Conservation (phyloP, 352 stramenopile genomes). For the Aphanomyces invadans region DNA sequence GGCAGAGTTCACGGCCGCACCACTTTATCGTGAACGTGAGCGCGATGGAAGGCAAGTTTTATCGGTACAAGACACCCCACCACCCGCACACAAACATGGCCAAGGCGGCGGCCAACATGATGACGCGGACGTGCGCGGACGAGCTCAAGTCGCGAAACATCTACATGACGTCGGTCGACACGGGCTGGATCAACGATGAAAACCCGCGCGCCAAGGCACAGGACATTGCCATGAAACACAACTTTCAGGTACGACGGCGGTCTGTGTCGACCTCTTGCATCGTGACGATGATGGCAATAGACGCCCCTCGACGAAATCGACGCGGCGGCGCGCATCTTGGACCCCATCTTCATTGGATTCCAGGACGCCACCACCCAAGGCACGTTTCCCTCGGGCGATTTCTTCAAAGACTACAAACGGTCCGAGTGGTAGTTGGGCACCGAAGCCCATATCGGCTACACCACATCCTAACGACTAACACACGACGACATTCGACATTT, state of each 20-base stretch:
- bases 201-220: slow-evolving; percentile 88
- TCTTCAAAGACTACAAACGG: slow-evolving; percentile 68
- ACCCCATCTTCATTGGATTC: slow-evolving; percentile 85
- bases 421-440: slow-evolving; percentile 43
- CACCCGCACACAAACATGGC: slow-evolving; percentile 98
- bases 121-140: slow-evolving; percentile 87
- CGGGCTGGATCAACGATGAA: slow-evolving; percentile 96
- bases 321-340: slow-evolving; percentile 88
- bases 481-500: too few species aligned
- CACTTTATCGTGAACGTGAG: slow-evolving; percentile 93
- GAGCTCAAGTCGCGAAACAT: slow-evolving; percentile 84
- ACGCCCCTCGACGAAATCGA: slow-evolving; percentile 95
- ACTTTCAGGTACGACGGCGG: slow-evolving; percentile 80
- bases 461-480: too few species aligned
- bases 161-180: slow-evolving; percentile 95
- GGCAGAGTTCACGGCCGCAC: slow-evolving; percentile 40
- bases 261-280: not conserved
- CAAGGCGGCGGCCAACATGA: slow-evolving; percentile 95
- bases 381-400: slow-evolving; percentile 49
- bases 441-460: not conserved
- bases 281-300: slow-evolving; percentile 29
- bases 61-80: slow-evolving; percentile 95
- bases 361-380: slow-evolving; percentile 34
- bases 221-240: slow-evolving; percentile 85
- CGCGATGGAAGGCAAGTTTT: slow-evolving; percentile 98